These are phyloP conservation scores for Apophysomyces variabilis DNA, from an alignment of 371 early-diverging fungal species.

Conservation along the genomic window DNA sequence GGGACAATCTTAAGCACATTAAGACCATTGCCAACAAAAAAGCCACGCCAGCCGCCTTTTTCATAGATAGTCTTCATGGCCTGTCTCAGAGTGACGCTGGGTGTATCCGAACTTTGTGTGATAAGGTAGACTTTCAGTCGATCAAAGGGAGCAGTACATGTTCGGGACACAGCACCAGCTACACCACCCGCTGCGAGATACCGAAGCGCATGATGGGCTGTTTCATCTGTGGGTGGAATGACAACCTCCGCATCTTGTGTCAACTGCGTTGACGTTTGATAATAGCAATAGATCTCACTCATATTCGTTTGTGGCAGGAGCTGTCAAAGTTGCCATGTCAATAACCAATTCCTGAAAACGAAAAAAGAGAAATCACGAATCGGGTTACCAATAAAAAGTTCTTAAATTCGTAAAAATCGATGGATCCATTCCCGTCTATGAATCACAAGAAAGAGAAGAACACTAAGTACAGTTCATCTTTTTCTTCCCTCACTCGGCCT, in stretches of 20 bases:
- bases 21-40: constrained; percentile 84
- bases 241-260: constrained; percentile 71
- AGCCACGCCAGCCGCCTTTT: constrained; percentile 67
- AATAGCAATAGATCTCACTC: constrained; percentile 69
- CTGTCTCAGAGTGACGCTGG: constrained; percentile 17
- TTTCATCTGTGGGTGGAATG: constrained; percentile 61
- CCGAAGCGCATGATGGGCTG: constrained; percentile 50
- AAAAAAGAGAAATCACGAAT: too few relatives aligned
- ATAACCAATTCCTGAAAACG: too few relatives aligned
- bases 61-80: constrained; percentile 61
- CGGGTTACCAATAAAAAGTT: constrained; percentile 66
- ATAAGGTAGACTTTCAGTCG: constrained; percentile 80
- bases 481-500: too few relatives aligned
- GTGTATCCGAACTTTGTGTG: constrained; percentile 46
- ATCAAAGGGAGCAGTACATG: constrained; percentile 85
- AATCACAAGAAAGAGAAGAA: constrained; percentile 2
- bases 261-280: constrained; percentile 63
- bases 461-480: background rate
- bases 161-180: constrained; percentile 80
- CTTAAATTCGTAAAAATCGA: constrained; percentile 71
- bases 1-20: constrained; percentile 84
- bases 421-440: constrained; percentile 62
- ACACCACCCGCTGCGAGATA: constrained; percentile 80
- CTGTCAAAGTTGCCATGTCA: constrained; percentile 6
- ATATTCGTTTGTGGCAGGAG: constrained; percentile 44